Base-by-base conservation (phyloP, 305 asterid genomes). In the Fraxinus albicans region DNA sequence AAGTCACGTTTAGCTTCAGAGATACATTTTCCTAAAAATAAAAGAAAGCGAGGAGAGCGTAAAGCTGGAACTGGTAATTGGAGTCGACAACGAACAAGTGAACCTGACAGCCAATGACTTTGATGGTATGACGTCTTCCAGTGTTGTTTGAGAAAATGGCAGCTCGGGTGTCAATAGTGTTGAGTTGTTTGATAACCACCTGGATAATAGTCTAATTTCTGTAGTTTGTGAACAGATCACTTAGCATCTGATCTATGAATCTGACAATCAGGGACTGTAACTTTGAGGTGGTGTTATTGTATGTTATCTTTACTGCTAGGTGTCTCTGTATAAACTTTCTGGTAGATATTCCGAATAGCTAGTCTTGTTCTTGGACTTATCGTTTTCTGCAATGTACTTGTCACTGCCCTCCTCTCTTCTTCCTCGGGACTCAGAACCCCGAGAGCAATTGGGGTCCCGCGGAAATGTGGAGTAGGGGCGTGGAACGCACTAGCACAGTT, bases 11-110 rank as follows among this genome's bases (percentile, higher is more conserved):
- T 89, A 70, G 89, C 92, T 80, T 83, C 93, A 0, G 92, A 89
- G 58, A 77, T 93, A n/a, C 90, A 89, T 47, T 89, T 95, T 82
- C 98, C 97, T 6, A 91, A 84, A 60, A 92, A 90, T 77, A 95
- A 95, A 88, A 89, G 98, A 84, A 93, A 95, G 83, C 91, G 98
- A 13, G 98, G 98, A 42, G 98, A 93, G 85, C 97, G 98, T 38
- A 93, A 90, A 87, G 97, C 94, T 13, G 92, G 94, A 76, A 87
- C 94, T 29, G 89, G 85, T 70, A 90, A 91, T 27, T 94, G 98
- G 98, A 90, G 87, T 77, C 91, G 93, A 31, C 97, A 87, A 40
- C 84, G 80, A 42, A 94, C 94, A 19, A 91, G 89, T 80, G 93
- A 90, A 80, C 90, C 93, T 27, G 95, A 90, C 70, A 86, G 84